Percentiles rank a stretch among this genome's conserved stretches.
Conservation (phyloP, 208 protist species). For the Leishmania gerbilli region DNA sequence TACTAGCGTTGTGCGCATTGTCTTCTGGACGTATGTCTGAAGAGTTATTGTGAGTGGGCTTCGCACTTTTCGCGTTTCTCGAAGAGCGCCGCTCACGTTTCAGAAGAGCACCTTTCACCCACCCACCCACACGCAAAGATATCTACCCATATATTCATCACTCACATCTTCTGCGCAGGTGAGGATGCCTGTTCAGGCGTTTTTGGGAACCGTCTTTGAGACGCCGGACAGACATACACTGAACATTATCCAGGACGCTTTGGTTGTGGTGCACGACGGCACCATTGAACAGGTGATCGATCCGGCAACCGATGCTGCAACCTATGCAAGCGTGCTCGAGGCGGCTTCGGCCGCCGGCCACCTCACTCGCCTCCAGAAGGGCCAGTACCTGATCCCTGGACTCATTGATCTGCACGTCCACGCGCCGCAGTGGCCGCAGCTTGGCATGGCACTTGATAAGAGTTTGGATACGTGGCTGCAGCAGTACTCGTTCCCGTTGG, state of each 20-base stretch:
- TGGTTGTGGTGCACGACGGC: conserved; percentile 50
- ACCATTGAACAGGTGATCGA: conserved; percentile 50
- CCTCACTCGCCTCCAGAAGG: conserved; percentile 37
- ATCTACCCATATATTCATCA: neutral
- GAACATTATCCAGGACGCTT: conserved; percentile 44
- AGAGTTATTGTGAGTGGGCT: neutral
- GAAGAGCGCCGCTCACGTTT: neutral
- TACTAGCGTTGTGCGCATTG: neutral
- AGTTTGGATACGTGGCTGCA: conserved; percentile 92
- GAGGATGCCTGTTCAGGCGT: conserved; percentile 14
- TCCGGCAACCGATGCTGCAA: conserved; percentile 31
- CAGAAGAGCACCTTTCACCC: neutral
- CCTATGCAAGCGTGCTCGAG: conserved; percentile 20
- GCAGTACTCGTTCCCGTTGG: conserved; percentile 92
- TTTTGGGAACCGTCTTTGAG: conserved; percentile 61
- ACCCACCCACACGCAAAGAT: neutral
- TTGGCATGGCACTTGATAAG: conserved; percentile 86
- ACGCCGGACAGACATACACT: conserved; percentile 43
- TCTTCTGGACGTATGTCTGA: neutral
- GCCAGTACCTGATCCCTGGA: conserved; percentile 85
- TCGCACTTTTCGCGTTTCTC: neutral
- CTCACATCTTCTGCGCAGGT: neutral
- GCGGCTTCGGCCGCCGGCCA: conserved; percentile 29
- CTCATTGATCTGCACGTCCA: conserved; percentile 95
- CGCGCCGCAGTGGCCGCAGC: conserved; percentile 91